These are phyloP conservation scores for Macrolepiota fuliginosa DNA, from an alignment of 768 basidiomycete species.

Conservation along the genomic window DNA sequence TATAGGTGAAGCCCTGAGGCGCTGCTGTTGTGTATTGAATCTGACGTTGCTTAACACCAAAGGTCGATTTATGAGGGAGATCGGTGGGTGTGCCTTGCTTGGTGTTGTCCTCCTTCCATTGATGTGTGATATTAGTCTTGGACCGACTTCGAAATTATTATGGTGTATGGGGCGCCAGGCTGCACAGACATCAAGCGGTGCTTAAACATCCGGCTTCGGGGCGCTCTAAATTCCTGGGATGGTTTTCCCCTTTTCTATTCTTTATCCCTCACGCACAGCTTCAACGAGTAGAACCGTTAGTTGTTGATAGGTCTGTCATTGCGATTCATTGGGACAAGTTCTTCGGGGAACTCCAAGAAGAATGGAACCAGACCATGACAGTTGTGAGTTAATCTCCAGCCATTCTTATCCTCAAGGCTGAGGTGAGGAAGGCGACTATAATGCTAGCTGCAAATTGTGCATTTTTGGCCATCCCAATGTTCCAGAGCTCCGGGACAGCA, in stretches of 20 bases:
- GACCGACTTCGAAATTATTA: conserved; percentile 9
- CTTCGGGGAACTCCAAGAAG: conserved; percentile 1
- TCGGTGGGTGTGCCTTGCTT: background rate
- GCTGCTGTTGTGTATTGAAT: background rate
- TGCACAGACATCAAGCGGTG: conserved; percentile 1
- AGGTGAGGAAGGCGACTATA: conserved; percentile 2
- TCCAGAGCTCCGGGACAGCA: background rate
- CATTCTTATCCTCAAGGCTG: background rate
- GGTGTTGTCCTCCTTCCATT: background rate
- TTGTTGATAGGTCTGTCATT: background rate
- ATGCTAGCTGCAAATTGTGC: conserved; percentile 8
- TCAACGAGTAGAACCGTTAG: background rate
- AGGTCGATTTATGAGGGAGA: conserved; percentile 8
- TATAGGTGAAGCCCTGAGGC: background rate
- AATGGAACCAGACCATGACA: conserved; percentile 4
- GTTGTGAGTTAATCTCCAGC: background rate
- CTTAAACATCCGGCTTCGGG: background rate
- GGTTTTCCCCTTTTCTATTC: conserved; percentile 5
- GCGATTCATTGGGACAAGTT: conserved; percentile 1
- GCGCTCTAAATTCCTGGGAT: background rate
- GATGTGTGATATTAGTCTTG: background rate
- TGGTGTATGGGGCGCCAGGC: background rate
- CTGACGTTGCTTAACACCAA: background rate
- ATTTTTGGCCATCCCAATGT: conserved; percentile 9
- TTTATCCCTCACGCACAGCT: conserved; percentile 4